Base-by-base conservation (phyloP, 1,139 yeast genomes). In the Suhomyces atakaporum region DNA sequence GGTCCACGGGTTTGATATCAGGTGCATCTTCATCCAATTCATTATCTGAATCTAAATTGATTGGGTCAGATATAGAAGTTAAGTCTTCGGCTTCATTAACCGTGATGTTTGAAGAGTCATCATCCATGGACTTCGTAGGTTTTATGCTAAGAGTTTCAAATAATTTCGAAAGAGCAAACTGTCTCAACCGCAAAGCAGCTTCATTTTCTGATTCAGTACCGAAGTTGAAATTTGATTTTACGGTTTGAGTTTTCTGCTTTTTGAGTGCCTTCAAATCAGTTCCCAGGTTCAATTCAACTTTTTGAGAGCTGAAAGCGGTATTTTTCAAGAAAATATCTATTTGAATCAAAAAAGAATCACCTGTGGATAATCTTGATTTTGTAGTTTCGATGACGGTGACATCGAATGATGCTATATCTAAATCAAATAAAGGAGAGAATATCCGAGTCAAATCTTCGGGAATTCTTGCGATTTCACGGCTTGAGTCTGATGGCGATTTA, bases 381-480 rank as follows among this genome's bases (percentile, higher is more conserved):
- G 73, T 68, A 16, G 81, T 80, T 50, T 73, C 78, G n/a, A 85
- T 72, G 23, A 86, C 73, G 0, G 77, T 71, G 0, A 79, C 79
- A 25, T 73, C 74, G 51, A 87, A 83, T 2, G 57, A 54, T 13
- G 84, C 76, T 6, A 80, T 66, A 6, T 70, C 66, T 7, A 76
- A 60, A 39, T 79, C 87, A 4, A 88, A 45, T 26, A 89, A 66
- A 0, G 95, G 87, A 2, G 83, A 74, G 8, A 89, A 56, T 7
- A 83, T 72, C n/a, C 76, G 62, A 0, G 95, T 88, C 25, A 81
- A 63, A 35, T 80, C 85, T 44, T 84, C 90, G 0, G 89, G 82
- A 1, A 88, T 56, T 43, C 96, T 73, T 0, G 95, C 97, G 25
- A 90, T 69, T 53, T 87, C 96, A 42, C 86, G 46, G 12, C 58